Evolutionary conservation across 306 rosid genomes (phyloP), one percentile per base, ranked within the genome.

Genomic region (Abrus precatorius): DNA sequence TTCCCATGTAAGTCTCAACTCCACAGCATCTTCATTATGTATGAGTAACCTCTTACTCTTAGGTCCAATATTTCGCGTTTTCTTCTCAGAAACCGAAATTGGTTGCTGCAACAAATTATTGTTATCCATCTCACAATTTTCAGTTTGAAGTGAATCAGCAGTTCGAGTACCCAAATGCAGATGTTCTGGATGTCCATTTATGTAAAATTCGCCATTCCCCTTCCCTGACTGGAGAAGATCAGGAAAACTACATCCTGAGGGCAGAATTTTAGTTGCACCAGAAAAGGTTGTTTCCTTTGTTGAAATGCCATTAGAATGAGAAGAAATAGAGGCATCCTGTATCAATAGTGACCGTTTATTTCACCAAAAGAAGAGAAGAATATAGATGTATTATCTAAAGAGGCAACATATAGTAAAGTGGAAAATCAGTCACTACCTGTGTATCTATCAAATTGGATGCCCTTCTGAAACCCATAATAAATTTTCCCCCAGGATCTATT

Each of bases 1-100:
- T 90, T 93, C 93, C 98, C 97, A 93, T 53, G 98, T 95, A 67
- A 93, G 82, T 78, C 92, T 88, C 73, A 95, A 84, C 90, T 95
- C 97, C 81, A 83, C 27, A 69, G 90, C 90, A 82, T 95, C 98
- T 84, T 93, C 96, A 64, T 90, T 87, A 59, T 84, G 85, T 86
- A 89, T 87, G 76, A 78, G 94, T 84, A 91, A 81, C 85, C 98
- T 93, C 88, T 93, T 93, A 75, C 76, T 89, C 81, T 90, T 91
- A 53, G 91, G 83, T 74, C 96, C 96, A 79, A 88, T 91, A 55
- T 91, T 93, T 55, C 89, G 88, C 74, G 93, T 76, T 88, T 83
- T 86, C 85, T 91, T 90, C 88, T 91, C 98, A 38, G 88, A 74
- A 86, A 33, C 79, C n/a, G 83, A 57, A 77, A 60, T 28, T 43